Percentiles rank a stretch among this genome's conserved stretches.
phyloP scores from a whole-genome alignment of 371 early-diverging fungal species.

The Mortierella sp. region DNA sequence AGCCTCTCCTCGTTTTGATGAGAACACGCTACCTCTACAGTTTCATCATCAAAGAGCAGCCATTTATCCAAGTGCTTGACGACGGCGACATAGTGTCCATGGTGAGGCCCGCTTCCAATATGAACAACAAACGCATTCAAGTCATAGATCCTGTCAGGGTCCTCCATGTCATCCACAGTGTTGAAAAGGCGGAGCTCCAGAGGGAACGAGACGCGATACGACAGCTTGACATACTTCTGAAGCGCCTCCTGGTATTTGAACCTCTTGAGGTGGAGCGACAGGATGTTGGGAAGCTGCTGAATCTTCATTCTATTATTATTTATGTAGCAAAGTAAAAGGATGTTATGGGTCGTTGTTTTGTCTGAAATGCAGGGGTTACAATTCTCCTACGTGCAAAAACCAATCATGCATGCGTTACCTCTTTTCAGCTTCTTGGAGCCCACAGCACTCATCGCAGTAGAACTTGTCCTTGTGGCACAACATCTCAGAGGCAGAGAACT shows the following conservation, averaged over 20 bases:
- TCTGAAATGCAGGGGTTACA: background rate
- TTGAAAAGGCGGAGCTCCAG: slow-evolving; percentile 94
- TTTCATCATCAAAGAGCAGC: slow-evolving; percentile 97
- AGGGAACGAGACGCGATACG: slow-evolving; percentile 96
- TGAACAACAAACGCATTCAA: slow-evolving; percentile 95
- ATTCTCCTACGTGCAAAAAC: background rate
- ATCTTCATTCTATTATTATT: slow-evolving; percentile 87
- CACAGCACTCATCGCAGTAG: slow-evolving; percentile 95
- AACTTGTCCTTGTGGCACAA: slow-evolving; percentile 97
- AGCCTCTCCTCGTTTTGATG: background rate
- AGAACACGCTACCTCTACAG: slow-evolving; percentile 74
- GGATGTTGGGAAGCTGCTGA: slow-evolving; percentile 91
- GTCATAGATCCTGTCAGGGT: slow-evolving; percentile 89
- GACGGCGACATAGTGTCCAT: slow-evolving; percentile 96
- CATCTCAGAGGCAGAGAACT: slow-evolving; percentile 95
- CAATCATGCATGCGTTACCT: slow-evolving; percentile 61
- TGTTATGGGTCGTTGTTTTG: background rate
- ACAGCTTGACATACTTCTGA: slow-evolving; percentile 92
- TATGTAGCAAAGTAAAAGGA: background rate
- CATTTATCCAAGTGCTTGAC: slow-evolving; percentile 91
- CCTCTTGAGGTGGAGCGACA: slow-evolving; percentile 96
- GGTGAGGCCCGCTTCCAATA: slow-evolving; percentile 96
- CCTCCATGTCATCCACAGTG: slow-evolving; percentile 92
- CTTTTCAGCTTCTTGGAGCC: slow-evolving; percentile 97
- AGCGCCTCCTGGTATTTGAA: slow-evolving; percentile 97